Evolutionary conservation across 106 monocot genomes (phyloP), one percentile per base, ranked within the genome.

Genomic region (Apostasia ramifera): DNA sequence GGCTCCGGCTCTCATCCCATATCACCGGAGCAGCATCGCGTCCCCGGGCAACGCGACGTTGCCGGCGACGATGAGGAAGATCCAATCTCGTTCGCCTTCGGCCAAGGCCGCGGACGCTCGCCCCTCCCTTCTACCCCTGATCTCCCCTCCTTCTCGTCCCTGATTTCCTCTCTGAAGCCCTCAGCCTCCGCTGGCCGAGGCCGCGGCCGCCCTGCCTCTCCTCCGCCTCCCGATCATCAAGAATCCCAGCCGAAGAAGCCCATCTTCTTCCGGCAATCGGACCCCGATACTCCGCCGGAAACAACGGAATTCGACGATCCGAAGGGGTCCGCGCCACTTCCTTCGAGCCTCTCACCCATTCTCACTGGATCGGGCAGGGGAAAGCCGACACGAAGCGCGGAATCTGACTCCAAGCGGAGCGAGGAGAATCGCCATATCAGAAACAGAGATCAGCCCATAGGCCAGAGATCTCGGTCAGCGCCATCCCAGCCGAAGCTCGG

Each of bases 351-450:
- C 14, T 55, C 79, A 1, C 71, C 82, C 55, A 40, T 40, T 5
- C 12, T 59, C 1, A 26, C 84, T 3, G 85, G 82, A 3, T 69
- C 76, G 0, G 97, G 97, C 39, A 81, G 92, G 6, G 92, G 92
- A 12, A 87, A 76, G 57, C 71, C 74, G 5, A 44, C 72, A 1
- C 39, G 71, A 37, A 11, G 50, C 37, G 12, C n/a, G 8, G 43
- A 57, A n/a, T 14, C 79, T 40, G 57, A 9, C 0, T 3, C 83
- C 9, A 56, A 39, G 6, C 44, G 74, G 45, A 4, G 38, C 5
- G 83, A 88, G 11, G 79, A 77, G 73, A 93, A 93, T 40, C 80
- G 93, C 1, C 93, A 90, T 61, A 66, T 90, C 11, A 77, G 75
- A 44, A 2, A 63, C 56, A 8, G 71, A 53, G 50, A 59, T 46